Evolutionary conservation across 176 grass and related monocot species (phyloP), one percentile per base, ranked within the genome.

Genomic region (sorghum (Sorghum bicolor)): DNA sequence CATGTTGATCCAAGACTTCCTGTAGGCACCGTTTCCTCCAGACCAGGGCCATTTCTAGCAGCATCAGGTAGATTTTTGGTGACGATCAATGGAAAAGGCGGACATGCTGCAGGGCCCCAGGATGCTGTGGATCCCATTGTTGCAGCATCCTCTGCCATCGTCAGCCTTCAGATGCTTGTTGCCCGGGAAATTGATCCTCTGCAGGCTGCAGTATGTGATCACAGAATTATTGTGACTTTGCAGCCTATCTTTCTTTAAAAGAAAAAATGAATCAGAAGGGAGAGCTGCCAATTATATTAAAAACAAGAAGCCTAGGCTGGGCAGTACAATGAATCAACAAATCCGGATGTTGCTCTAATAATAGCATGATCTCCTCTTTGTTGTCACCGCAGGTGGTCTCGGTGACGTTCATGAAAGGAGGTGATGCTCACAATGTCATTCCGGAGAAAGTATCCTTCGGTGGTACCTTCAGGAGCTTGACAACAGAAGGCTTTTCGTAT

Each of bases 361-460:
- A 45, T 48, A 15, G 2, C 31, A 63, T 30, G 36, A 67, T 34
- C 24, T 68, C n/a, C 20, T 5, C 45, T 45, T 77, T 43, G 24
- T n/a, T 38, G 22, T 43, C 40, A 61, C 6, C 76, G 50, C 50
- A 96, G 88, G 94, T 93, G 20, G 84, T 96, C 5, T 93, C 94
- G 0, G 60, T 96, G 6, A 86, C 83, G 2, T 91, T 89, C 30
- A 67, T 96, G 39, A 89, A 87, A 68, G 91, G 73, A 67, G 91
- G 94, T 47, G 87, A 86, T 76, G 89, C 88, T 34, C 74, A 77
- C 84, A 93, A 91, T 87, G 91, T 96, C 45, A 96, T 93, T 74
- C 94, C 91, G 0, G 91, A 93, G 34, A 80, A 74, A 2, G 80
- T 82, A 12, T 82, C 86, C 25, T 92, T 96, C 22, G 88, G 93